Evolutionary conservation across 371 early-diverging fungal species (phyloP).

Genomic region (Saksenaea vasiformis): DNA sequence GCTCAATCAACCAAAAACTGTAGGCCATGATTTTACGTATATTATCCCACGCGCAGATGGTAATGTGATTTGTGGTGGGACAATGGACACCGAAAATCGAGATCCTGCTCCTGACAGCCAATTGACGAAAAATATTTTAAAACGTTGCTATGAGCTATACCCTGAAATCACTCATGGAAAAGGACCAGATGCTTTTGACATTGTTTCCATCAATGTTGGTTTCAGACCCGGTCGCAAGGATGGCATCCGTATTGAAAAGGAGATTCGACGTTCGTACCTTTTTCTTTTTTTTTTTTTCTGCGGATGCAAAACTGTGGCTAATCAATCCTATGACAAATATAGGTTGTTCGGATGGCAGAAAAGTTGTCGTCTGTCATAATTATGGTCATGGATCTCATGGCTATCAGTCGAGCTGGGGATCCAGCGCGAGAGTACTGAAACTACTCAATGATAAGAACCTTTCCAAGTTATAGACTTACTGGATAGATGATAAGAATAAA

Average conservation of each 20-base stretch:
- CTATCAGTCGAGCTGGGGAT: slow-evolving; percentile 51
- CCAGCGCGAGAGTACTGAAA: slow-evolving; percentile 28
- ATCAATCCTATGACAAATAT: neutral
- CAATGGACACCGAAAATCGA: slow-evolving; percentile 34
- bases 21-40: slow-evolving; percentile 58
- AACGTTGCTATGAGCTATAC: slow-evolving; percentile 28
- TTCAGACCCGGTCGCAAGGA: slow-evolving; percentile 72
- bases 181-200: slow-evolving; percentile 48
- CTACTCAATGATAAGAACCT: slow-evolving; percentile 22
- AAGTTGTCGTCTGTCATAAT: slow-evolving; percentile 40
- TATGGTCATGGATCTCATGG: slow-evolving; percentile 49
- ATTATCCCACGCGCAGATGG: slow-evolving; percentile 83
- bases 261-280: slow-evolving; percentile 47
- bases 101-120: slow-evolving; percentile 31
- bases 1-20: neutral
- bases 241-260: slow-evolving; percentile 73
- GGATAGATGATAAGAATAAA: too few species aligned
- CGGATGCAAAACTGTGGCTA: too few species aligned
- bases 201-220: slow-evolving; percentile 69
- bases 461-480: slow-evolving; percentile 28
- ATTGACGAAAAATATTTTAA: slow-evolving; percentile 35
- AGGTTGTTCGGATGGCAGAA: slow-evolving; percentile 28
- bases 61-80: slow-evolving; percentile 73
- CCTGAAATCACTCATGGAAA: slow-evolving; percentile 47
- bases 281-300: neutral